Evolutionary conservation across 2,329 filamentous ascomycete genomes (phyloP), one percentile per base, ranked within the genome.

Genomic region (Allantophomopsis lycopodina): DNA sequence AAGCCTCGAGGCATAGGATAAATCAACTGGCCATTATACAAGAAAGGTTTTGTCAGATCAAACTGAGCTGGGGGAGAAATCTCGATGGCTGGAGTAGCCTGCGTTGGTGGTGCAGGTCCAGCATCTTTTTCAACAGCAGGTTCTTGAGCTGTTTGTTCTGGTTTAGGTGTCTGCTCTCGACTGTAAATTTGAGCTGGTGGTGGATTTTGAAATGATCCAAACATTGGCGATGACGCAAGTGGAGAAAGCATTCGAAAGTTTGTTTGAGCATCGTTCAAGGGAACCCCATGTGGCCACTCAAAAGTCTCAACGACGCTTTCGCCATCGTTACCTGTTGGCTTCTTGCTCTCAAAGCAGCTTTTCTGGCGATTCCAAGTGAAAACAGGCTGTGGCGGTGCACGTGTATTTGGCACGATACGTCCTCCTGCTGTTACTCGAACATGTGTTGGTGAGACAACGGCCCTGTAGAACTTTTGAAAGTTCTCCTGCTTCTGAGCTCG

Each of bases 391-490:
- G 44, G 49, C 23, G 44, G 37, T 35, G 46, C 65, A 34, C 74
- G 66, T 28, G 67, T 77, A 49, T 80, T 80, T 37, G 75, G 76
- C 1, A 81, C 76, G 48, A 81, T 80, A 31, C 74, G 66, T 33
- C 76, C 76, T 42, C 76, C 75, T 43, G 76, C 76, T 15, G 76
- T 81, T 37, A 81, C 76, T 13, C 76, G 71, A 45, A 80, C 69
- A 54, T 80, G 74, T 12, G 73, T 76, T 7, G 76, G 76, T 28
- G 76, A 81, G 4, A 73, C 67, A n/a, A 80, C 76, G 10, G 76
- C 74, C 52, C 76, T 75, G 59, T 76, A 79, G 52, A 81, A 81
- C 39, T 69, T 65, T 53, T 77, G 70, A 48, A 81, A 81, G n/a
- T 76, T 76, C 53, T 79, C 73, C 28, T 67, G 68, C 47, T 71